Evolutionary conservation across 495 filamentous ascomycete genomes (phyloP).

Genomic region (Tuber umbilicatum): DNA sequence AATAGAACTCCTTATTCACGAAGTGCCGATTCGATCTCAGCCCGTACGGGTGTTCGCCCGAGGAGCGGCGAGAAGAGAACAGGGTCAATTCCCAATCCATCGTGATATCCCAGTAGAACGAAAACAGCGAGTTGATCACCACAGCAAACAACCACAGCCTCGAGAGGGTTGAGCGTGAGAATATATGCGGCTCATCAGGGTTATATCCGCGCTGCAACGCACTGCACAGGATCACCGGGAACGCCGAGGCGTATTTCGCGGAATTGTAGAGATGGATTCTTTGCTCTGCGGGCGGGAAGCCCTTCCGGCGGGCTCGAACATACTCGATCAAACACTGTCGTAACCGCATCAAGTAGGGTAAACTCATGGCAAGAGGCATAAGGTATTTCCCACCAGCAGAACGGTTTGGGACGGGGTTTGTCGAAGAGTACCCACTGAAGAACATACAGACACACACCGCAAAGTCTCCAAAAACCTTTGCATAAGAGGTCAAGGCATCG

Average conservation of each 20-base stretch:
- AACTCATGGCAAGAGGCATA: conserved; percentile 71
- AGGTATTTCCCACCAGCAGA: conserved; percentile 66
- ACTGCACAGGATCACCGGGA: conserved; percentile 78
- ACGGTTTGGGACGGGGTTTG: conserved; percentile 65
- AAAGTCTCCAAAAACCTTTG: conserved; percentile 84
- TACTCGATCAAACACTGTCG: conserved; percentile 91
- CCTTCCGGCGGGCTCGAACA: conserved; percentile 56
- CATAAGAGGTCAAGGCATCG: conserved; percentile 89
- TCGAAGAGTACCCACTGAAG: conserved; percentile 63
- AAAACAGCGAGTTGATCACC: conserved; percentile 76
- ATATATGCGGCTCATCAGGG: conserved; percentile 41
- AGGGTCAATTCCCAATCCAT: conserved; percentile 94
- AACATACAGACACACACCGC: conserved; percentile 89
- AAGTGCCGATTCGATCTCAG: conserved; percentile 68
- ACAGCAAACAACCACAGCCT: conserved; percentile 56
- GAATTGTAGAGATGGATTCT: conserved; percentile 88
- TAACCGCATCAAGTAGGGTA: conserved; percentile 78
- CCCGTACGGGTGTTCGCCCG: conserved; percentile 64
- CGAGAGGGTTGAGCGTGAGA: conserved; percentile 43
- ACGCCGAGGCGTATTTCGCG: conserved; percentile 81
- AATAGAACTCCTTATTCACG: conserved; percentile 64
- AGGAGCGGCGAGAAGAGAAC: conserved; percentile 53
- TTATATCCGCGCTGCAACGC: conserved; percentile 65
- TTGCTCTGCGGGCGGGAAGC: conserved; percentile 45
- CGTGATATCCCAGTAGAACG: conserved; percentile 95